A percentile compares a stretch with the other conserved stretches of the same genome.
Evolutionary conservation across 768 basidiomycete genomes (phyloP).

Genomic region (Trametes cubensis): DNA sequence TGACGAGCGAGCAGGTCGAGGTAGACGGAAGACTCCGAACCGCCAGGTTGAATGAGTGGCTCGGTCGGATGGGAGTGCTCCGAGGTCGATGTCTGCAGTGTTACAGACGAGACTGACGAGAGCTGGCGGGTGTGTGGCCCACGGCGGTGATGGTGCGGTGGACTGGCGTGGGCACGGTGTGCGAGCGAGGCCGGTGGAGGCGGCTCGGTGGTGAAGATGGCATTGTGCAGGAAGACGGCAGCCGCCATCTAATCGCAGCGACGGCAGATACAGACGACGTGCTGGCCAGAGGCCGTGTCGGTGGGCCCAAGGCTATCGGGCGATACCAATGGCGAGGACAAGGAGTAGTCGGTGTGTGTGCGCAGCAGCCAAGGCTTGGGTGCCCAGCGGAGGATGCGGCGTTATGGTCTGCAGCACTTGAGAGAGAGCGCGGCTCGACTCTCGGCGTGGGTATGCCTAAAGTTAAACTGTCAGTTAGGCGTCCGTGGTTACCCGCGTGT

Average conservation of each 20-base stretch:
- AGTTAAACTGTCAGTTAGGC: constrained; percentile 9
- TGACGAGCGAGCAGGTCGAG: constrained; percentile 42
- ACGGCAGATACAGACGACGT: neutral
- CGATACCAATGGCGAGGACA: too few relatives aligned
- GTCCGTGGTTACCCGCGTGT: constrained; percentile 10
- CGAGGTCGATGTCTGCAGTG: constrained; percentile 32
- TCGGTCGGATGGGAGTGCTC: constrained; percentile 37
- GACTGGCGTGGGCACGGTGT: constrained; percentile 1
- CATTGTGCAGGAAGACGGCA: constrained; percentile 55
- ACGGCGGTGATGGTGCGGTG: constrained; percentile 3
- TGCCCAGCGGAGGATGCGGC: neutral
- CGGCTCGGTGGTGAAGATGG: constrained; percentile 42
- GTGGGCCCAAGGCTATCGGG: neutral
- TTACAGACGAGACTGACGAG: constrained; percentile 35
- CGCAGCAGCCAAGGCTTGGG: neutral
- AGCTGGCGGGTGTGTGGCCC: constrained; percentile 29
- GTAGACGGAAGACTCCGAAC: constrained; percentile 35
- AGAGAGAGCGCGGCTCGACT: neutral
- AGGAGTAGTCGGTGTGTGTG: neutral
- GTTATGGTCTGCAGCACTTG: neutral
- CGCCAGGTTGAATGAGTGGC: constrained; percentile 33
- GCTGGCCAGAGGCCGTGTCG: neutral
- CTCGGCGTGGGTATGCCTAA: constrained; percentile 6
- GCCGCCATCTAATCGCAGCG: constrained; percentile 50
- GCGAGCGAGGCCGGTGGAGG: constrained; percentile 23